phyloP scores from a whole-genome alignment of 2,329 filamentous ascomycete species.

The Metarhizium brunneum region DNA sequence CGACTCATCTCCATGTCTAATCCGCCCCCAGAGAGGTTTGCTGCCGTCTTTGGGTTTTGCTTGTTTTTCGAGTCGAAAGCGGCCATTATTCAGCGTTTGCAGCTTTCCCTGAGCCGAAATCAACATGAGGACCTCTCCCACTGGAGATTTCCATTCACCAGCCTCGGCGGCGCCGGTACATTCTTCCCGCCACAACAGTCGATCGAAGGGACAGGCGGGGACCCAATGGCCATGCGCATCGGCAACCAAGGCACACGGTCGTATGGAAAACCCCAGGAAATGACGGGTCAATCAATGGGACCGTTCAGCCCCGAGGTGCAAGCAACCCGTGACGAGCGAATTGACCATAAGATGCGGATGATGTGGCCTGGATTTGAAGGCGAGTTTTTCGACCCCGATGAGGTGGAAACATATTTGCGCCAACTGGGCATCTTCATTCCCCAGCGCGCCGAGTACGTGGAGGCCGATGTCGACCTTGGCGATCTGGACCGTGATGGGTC shows the following conservation, averaged over 20 bases:
- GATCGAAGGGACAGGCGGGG: not conserved
- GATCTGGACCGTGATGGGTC: constrained; percentile 22
- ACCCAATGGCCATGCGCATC: constrained; percentile 10
- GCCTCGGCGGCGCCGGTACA: constrained; percentile 59
- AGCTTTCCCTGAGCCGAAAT: constrained; percentile 20
- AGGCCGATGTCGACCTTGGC: constrained; percentile 42
- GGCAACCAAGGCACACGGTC: constrained; percentile 29
- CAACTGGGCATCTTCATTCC: constrained; percentile 55
- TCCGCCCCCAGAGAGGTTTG: constrained; percentile 37
- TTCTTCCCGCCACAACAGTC: constrained; percentile 37
- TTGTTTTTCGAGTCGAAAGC: constrained; percentile 48
- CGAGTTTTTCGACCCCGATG: constrained; percentile 67
- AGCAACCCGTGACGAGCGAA: constrained; percentile 28
- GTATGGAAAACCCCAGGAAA: constrained; percentile 12
- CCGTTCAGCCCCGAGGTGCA: constrained; percentile 35
- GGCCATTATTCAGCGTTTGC: constrained; percentile 34
- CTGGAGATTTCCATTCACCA: constrained; percentile 52
- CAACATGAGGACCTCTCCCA: constrained; percentile 40
- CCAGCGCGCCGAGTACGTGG: constrained; percentile 48
- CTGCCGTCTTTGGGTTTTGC: constrained; percentile 61
- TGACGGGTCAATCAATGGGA: constrained; percentile 30
- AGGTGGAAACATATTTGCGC: constrained; percentile 66
- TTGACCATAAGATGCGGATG: constrained; percentile 38
- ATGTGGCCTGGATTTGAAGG: constrained; percentile 57
- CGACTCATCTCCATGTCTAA: constrained; percentile 42